Base-by-base conservation (phyloP, 176 grass and related monocot species). In the Triticum dicoccoides region DNA sequence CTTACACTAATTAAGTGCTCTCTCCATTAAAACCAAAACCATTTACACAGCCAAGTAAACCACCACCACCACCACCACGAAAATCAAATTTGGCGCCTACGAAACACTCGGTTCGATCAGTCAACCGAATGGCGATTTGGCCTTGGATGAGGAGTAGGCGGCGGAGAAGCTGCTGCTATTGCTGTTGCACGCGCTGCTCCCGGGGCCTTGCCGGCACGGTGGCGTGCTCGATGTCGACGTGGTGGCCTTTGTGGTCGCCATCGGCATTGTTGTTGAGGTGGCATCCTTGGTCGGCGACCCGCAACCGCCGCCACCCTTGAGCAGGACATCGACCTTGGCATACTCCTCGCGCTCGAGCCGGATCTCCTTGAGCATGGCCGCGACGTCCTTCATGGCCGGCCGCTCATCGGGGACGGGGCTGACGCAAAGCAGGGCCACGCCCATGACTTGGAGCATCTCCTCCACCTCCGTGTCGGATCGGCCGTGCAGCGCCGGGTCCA, bases 351-450 rank as follows among this genome's bases (percentile, higher is more conserved):
- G 86, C 47, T 98, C 96, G 18, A 95, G 92, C 21, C 88, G 67
- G 80, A 96, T 98, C 91, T 96, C 96, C 79, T 78, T 94, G 66
- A 98, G 89, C 96, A 98, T 98, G 0, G 93, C 96, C 0, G 92
- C 88, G 25, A 98, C 96, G 76, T 98, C 96, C 84, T 94, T 98
- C 96, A 98, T 98, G 0, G 96, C 78, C 3, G 96, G 96, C 4
- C 96, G 88, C 68, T 98, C 96, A 4, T 98, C 96, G 1, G 93
- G 96, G 52, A 77, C 34, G 0, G 91, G 75, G 83, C 84, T 94
- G 15, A 98, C 96, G 69, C 93, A 98, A 23, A 98, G 90, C 49
- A 98, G 84, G 1, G 96, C 96, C 12, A 98, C 96, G 4, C 93
- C 93, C 81, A 98, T 80, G 10, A 89, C 93, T 89, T 98, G 96